Conservation (phyloP, 441 rosid genomes). For the Flueggea neowawraea region DNA sequence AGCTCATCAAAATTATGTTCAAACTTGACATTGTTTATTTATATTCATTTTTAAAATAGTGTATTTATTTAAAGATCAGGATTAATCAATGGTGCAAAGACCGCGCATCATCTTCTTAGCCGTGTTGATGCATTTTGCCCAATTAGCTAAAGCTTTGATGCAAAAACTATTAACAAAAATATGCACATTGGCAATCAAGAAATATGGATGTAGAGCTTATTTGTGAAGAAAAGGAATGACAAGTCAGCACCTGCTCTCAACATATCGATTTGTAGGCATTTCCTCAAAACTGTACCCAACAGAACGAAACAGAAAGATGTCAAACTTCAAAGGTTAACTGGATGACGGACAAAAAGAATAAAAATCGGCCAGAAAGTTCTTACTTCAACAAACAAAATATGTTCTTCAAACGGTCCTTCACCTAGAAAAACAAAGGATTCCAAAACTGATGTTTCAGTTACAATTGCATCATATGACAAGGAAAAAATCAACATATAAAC, state of each 20-base stretch:
- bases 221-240: constrained; percentile 1
- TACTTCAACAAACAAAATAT: constrained; percentile 86
- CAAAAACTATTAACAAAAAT: constrained; percentile 8
- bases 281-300: constrained; percentile 78
- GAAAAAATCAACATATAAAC: not conserved
- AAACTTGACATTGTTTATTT: too few relatives aligned
- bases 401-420: constrained; percentile 69
- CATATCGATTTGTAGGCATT: constrained; percentile 94
- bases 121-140: not conserved
- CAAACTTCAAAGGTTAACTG: constrained; percentile 11
- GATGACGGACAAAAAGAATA: constrained; percentile 6
- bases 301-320: constrained; percentile 16
- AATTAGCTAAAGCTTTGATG: not conserved
- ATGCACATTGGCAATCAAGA: constrained; percentile 8
- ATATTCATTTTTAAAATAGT: too few relatives aligned
- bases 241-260: constrained; percentile 83
- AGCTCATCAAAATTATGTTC: too few relatives aligned
- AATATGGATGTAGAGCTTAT: constrained; percentile 3
- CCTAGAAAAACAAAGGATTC: constrained; percentile 35
- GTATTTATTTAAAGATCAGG: too few relatives aligned
- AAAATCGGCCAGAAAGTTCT: constrained; percentile 18
- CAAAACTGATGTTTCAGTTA: not conserved
- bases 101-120: too few relatives aligned
- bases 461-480: not conserved
- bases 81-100: too few relatives aligned